These are phyloP conservation scores for Podosphaera aphanis DNA, from an alignment of 2,329 filamentous ascomycete genomes.

Conservation along the genomic window DNA sequence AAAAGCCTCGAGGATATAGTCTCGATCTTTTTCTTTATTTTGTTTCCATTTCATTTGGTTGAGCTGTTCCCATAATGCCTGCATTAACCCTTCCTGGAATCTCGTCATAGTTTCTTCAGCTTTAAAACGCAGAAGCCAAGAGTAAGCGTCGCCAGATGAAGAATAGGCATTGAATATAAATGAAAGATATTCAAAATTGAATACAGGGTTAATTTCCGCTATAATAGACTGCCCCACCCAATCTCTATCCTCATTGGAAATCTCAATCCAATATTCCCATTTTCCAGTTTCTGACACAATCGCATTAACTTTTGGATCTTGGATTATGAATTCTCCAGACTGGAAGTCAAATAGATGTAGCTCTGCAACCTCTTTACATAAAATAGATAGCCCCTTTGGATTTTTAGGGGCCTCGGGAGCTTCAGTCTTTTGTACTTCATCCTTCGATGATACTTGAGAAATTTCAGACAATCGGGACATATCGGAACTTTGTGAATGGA, in stretches of 20 bases:
- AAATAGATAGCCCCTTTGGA: constrained; percentile 47
- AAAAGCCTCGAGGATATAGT: constrained; percentile 90
- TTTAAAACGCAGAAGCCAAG: constrained; percentile 83
- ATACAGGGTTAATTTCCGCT: constrained; percentile 88
- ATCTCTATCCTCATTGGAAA: constrained; percentile 49
- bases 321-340: constrained; percentile 52
- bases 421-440: constrained; percentile 25
- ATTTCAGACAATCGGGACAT: not conserved
- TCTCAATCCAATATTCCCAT: constrained; percentile 92
- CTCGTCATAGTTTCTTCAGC: constrained; percentile 57
- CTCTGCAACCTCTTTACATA: constrained; percentile 56
- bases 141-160: constrained; percentile 71
- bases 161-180: constrained; percentile 98
- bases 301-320: constrained; percentile 38
- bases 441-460: no score
- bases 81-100: constrained; percentile 87
- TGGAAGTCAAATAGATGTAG: constrained; percentile 85
- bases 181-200: constrained; percentile 96
- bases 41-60: constrained; percentile 90
- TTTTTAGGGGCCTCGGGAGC: constrained; percentile 35
- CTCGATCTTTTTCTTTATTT: constrained; percentile 72
- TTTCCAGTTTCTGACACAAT: constrained; percentile 67
- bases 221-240: constrained; percentile 74
- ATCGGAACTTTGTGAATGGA: constrained; percentile 7
- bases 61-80: constrained; percentile 85